These are phyloP conservation scores for Mariannaea sp. DNA, from an alignment of 2,329 filamentous ascomycete genomes.

Conservation along the genomic window DNA sequence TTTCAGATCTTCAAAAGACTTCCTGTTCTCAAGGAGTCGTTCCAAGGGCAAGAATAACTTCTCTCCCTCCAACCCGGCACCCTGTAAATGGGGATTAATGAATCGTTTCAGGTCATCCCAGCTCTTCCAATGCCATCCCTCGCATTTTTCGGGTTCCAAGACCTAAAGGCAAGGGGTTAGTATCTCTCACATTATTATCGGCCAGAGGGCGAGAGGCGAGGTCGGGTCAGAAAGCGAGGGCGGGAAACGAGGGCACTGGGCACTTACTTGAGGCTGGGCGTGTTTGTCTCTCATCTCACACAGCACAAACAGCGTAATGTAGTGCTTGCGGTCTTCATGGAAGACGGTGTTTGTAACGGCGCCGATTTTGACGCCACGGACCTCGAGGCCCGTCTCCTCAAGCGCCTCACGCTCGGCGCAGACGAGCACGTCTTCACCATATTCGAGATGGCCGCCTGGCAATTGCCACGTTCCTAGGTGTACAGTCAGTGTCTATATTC, in stretches of 20 bases:
- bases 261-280: constrained; percentile 58
- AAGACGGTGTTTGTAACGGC: constrained; percentile 73
- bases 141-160: constrained; percentile 57
- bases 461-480: constrained; percentile 63
- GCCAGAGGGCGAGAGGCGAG: too few relatives aligned
- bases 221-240: too few relatives aligned
- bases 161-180: constrained; percentile 36
- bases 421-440: constrained; percentile 62
- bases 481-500: not conserved
- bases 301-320: constrained; percentile 72
- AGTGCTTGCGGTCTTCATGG: constrained; percentile 65
- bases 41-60: constrained; percentile 43
- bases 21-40: constrained; percentile 37
- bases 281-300: constrained; percentile 54
- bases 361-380: constrained; percentile 58
- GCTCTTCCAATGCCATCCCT: constrained; percentile 54
- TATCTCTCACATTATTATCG: too few relatives aligned
- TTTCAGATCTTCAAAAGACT: constrained; percentile 29
- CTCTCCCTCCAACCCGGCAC: constrained; percentile 18
- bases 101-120: constrained; percentile 50
- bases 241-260: constrained; percentile 12
- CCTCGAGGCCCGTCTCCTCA: constrained; percentile 70
- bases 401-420: constrained; percentile 70
- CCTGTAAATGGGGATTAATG: constrained; percentile 17
- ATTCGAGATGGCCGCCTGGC: constrained; percentile 77